These are phyloP conservation scores for Durusdinium trenchii DNA, from an alignment of 73 alveolate species.

Conservation along the genomic window DNA sequence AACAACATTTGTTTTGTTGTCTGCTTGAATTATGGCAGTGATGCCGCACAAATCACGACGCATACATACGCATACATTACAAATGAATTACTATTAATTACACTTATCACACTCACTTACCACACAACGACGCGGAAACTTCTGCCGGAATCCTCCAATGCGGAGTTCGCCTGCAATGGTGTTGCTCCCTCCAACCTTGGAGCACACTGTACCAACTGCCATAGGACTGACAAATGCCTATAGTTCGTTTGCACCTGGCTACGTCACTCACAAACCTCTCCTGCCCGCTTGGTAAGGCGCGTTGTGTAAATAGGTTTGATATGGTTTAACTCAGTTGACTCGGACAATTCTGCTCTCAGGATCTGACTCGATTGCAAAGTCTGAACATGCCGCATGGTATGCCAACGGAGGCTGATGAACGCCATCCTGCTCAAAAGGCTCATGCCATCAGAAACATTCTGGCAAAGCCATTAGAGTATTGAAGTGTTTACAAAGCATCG, in stretches of 20 bases:
- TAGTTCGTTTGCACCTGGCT: neutral
- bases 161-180: conserved; percentile 13
- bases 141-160: no score
- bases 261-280: neutral
- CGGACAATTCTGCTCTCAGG: neutral
- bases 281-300: neutral
- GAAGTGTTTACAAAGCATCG: no score
- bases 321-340: neutral
- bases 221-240: neutral
- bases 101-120: no score
- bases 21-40: no score
- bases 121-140: no score
- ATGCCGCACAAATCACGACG: no score
- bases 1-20: no score
- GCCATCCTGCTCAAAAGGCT: conserved; percentile 11
- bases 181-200: conserved; percentile 54
- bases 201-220: neutral
- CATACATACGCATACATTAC: no score
- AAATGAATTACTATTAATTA: no score
- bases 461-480: neutral
- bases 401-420: conserved; percentile 91
- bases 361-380: conserved; percentile 53
- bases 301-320: neutral
- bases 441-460: no score
- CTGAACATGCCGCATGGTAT: conserved; percentile 79